These are phyloP conservation scores for Cyclocybe aegerita DNA, from an alignment of 768 basidiomycete genomes.

Conservation along the genomic window DNA sequence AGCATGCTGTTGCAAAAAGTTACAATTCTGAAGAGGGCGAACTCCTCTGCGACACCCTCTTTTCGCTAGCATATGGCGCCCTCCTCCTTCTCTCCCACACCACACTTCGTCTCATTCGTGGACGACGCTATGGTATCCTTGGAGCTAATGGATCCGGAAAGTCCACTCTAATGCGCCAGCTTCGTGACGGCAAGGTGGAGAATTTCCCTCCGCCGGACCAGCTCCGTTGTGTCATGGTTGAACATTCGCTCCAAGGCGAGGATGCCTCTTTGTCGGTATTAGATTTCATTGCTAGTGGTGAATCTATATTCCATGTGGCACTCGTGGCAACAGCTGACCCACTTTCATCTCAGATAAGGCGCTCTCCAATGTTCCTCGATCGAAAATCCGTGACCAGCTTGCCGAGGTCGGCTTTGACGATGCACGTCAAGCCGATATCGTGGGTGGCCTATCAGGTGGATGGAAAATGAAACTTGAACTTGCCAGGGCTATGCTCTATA, in stretches of 20 bases:
- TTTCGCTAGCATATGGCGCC: constrained; percentile 95
- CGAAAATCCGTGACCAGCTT: constrained; percentile 78
- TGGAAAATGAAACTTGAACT: constrained; percentile 99
- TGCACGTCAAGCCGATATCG: constrained; percentile 76
- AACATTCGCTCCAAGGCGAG: constrained; percentile 95
- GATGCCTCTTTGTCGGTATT: constrained; percentile 79
- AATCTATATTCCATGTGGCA: constrained; percentile 16
- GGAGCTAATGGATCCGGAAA: constrained; percentile 97
- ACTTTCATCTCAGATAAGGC: constrained; percentile 58
- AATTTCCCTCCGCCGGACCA: constrained; percentile 91
- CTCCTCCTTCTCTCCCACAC: constrained; percentile 94
- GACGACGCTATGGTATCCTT: constrained; percentile 91
- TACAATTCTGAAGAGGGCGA: constrained; percentile 73
- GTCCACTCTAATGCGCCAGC: constrained; percentile 92
- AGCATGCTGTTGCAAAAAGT: constrained; percentile 42
- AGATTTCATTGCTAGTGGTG: constrained; percentile 88
- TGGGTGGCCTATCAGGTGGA: constrained; percentile 91
- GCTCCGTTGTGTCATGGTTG: constrained; percentile 93
- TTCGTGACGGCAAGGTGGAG: constrained; percentile 93
- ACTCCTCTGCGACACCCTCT: constrained; percentile 87
- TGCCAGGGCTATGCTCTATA: constrained; percentile 94
- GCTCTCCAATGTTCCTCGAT: constrained; percentile 57
- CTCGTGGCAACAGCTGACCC: not conserved
- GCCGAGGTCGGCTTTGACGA: constrained; percentile 91
- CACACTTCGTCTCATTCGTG: constrained; percentile 82